Evolutionary conservation across 345 rosid genomes (phyloP).

Genomic region (Eutrema heterophyllum): DNA sequence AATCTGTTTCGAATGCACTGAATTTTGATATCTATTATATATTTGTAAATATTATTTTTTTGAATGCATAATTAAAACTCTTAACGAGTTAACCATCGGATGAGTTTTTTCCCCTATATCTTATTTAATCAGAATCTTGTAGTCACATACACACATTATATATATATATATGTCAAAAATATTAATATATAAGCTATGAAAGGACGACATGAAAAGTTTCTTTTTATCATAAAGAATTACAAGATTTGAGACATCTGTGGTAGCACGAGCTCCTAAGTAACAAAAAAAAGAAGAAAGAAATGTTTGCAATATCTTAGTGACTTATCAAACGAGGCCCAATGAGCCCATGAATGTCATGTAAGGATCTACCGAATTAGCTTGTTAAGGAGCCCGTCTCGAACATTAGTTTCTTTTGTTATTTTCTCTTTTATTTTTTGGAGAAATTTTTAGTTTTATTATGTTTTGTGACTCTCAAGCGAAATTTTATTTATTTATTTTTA

Average conservation of each 20-base stretch:
- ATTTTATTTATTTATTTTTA: too few species aligned
- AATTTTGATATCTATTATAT: neutral
- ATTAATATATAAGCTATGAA: too few species aligned
- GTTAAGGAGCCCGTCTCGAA: conserved; percentile 1
- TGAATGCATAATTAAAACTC: neutral
- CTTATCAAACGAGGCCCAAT: neutral
- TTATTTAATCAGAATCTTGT: neutral
- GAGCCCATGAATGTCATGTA: neutral
- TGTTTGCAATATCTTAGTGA: neutral
- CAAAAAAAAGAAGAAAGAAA: neutral
- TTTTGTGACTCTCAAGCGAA: too few species aligned
- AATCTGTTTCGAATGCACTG: neutral
- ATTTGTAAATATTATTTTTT: neutral
- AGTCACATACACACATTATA: neutral
- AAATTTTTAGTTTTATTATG: too few species aligned
- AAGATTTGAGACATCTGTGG: too few species aligned
- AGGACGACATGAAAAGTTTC: too few species aligned
- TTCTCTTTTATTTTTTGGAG: too few species aligned
- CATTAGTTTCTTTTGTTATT: neutral
- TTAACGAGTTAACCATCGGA: neutral
- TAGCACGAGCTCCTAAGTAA: too few species aligned
- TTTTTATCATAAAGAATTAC: too few species aligned
- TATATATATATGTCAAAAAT: too few species aligned
- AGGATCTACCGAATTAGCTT: neutral
- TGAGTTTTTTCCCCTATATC: neutral